Evolutionary conservation across 2,329 filamentous ascomycete genomes (phyloP), one percentile per base, ranked within the genome.

Genomic region (Phialemoniopsis sp.): DNA sequence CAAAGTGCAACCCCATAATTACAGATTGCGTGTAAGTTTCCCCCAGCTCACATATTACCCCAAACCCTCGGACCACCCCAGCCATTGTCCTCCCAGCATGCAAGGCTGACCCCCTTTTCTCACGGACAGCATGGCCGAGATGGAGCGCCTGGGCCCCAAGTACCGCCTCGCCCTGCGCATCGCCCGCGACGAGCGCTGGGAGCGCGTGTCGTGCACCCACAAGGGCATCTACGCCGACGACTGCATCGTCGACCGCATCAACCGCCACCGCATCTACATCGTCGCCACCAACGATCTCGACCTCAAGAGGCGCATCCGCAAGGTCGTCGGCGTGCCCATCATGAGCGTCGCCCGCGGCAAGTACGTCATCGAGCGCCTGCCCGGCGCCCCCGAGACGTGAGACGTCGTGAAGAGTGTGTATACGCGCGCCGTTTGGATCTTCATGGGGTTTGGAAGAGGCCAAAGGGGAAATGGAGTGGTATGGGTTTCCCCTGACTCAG

Each of bases 291-390:
- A 75, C 30, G 84, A 87, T 73, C 76, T 86, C 50, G 87, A 89
- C 51, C 66, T 94, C 43, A 93, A 94, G 68, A 74, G 89, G 56
- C 72, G 90, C 41, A 75, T 95, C 53, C 9, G 90, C 46, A 96
- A 95, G 68, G 80, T 93, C 21, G 63, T 64, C 4, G 72, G 75
- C 62, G 81, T 86, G 41, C 83, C 83, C 18, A 80, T 87, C 51
- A 76, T 95, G 72, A 89, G 82, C 55, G 88, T 93, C 19, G 87
- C 85, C 6, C 78, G 87, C 55, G 89, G 87, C 34, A 96, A 96
- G 64, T 97, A 96, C 64, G 84, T 91, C 35, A 93, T 98, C 55
- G 93, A 97, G 72, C 80, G 90, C 53, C 65, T 96, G 46, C 90
- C 90, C 5, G 87, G 89, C 62, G 88, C 87, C 29, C 87, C 87